These are phyloP conservation scores for Podila epicladia DNA, from an alignment of 192 early-diverging fungal species.

Conservation along the genomic window DNA sequence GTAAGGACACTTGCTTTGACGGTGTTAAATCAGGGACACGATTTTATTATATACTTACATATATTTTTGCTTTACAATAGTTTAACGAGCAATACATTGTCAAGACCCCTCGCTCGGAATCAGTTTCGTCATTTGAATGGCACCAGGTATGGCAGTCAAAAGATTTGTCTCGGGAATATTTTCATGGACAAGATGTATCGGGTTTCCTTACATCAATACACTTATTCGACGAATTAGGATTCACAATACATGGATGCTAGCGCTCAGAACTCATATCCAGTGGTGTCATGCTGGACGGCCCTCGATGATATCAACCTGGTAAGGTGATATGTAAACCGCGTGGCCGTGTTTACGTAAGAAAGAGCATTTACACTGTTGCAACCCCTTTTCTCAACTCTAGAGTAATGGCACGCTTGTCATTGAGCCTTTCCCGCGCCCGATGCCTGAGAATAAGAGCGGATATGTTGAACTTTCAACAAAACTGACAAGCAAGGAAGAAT, in stretches of 20 bases:
- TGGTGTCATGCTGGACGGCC: slow-evolving; percentile 43
- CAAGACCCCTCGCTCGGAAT: slow-evolving; percentile 25
- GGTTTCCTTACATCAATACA: no score
- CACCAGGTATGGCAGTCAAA: slow-evolving; percentile 32
- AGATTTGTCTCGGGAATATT: background rate
- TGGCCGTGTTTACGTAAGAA: no score
- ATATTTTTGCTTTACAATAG: slow-evolving; percentile 3
- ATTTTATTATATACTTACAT: background rate
- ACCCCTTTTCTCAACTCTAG: background rate
- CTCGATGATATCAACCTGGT: slow-evolving; percentile 41
- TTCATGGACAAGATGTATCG: no score
- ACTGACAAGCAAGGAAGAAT: background rate
- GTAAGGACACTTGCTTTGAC: background rate
- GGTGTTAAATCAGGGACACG: background rate
- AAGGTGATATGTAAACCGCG: background rate
- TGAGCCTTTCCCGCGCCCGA: slow-evolving; percentile 27
- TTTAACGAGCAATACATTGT: slow-evolving; percentile 52
- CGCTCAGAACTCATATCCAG: slow-evolving; percentile 11
- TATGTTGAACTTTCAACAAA: background rate
- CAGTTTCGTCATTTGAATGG: slow-evolving; percentile 22
- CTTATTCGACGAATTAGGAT: slow-evolving; percentile 6
- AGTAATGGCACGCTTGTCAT: slow-evolving; percentile 33
- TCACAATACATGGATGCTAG: slow-evolving; percentile 35
- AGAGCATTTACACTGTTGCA: no score
- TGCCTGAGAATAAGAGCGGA: background rate